These are phyloP conservation scores for Penicillium egyptiacum DNA, from an alignment of 495 filamentous ascomycete genomes.

Conservation along the genomic window DNA sequence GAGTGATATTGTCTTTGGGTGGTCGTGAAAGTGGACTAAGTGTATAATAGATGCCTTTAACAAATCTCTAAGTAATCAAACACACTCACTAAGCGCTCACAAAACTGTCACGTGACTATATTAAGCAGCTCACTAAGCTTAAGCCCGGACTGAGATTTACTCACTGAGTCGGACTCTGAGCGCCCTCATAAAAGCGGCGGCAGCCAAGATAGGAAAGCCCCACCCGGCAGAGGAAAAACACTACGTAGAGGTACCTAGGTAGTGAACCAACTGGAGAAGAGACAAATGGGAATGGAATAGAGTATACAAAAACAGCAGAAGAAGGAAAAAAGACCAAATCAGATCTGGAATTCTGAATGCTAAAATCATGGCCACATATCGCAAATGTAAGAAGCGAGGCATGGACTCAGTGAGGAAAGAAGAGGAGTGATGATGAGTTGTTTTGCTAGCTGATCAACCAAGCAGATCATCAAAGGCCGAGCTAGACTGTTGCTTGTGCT, in stretches of 20 bases:
- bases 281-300: neutral
- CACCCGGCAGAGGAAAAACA: conserved; percentile 15
- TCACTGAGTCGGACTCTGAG: conserved; percentile 24
- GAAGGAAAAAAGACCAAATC: neutral
- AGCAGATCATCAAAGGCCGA: conserved; percentile 63
- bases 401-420: neutral
- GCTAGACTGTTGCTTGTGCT: conserved; percentile 44
- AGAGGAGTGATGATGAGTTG: neutral
- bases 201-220: conserved; percentile 24
- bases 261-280: neutral
- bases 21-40: no score
- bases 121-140: no score
- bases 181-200: conserved; percentile 27
- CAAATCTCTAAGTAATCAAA: no score
- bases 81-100: no score
- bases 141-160: conserved; percentile 22
- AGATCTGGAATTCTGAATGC: conserved; percentile 12
- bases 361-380: conserved; percentile 7
- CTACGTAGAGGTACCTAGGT: neutral
- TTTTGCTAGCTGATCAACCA: conserved; percentile 44
- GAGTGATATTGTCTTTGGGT: no score
- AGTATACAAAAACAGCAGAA: neutral
- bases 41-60: no score
- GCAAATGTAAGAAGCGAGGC: neutral
- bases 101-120: neutral